Evolutionary conservation across 1,284 basidiomycete species (phyloP), one percentile per base, ranked within the genome.

Genomic region (Fomitopsis pinicola): DNA sequence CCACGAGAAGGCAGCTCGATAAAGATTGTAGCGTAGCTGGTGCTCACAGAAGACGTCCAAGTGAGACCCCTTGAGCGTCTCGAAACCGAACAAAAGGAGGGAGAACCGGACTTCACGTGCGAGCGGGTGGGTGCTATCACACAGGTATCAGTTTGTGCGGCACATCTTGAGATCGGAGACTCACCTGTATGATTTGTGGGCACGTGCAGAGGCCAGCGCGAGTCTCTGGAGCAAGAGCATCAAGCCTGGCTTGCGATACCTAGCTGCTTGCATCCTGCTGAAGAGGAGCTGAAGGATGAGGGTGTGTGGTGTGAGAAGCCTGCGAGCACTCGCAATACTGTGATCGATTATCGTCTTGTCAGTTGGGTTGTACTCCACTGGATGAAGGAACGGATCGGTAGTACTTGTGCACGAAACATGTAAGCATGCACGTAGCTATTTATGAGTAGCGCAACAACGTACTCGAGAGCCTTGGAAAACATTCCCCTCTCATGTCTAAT

Each of bases 11-110:
- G 93, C 94, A 1, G 89, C 83, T 10, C 78, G 76, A 74, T 94
- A 98, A 12, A 99, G 77, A 55, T 81, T 82, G 65, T 92, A 85
- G 54, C 97, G 84, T 59, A 96, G 78, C 28, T 84, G 75, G 65
- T 87, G 82, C 75, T 99, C 97, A 62, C 94, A 90, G 61, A 87
- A 86, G 0, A 87, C 81, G 72, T 99, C 97, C 67, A 98, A 80
- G 63, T 88, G 84, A 35, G 92, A 96, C 64, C 93, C 94, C 69
- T 93, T 92, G 42, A 99, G 76, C 1, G 95, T 85, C 72, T 97
- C 95, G 72, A 99, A 95, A 0, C 94, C 96, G 70, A 99, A 97
- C 2, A 96, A 79, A 9, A 98, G 78, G 69, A 99, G 87, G 0
- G 92, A 89, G 72, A 97, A 96, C 19, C 95, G 86, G 1, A 89